Evolutionary conservation across 306 rosid species (phyloP), one percentile per base, ranked within the genome.

Genomic region (Vigna nakashimae): DNA sequence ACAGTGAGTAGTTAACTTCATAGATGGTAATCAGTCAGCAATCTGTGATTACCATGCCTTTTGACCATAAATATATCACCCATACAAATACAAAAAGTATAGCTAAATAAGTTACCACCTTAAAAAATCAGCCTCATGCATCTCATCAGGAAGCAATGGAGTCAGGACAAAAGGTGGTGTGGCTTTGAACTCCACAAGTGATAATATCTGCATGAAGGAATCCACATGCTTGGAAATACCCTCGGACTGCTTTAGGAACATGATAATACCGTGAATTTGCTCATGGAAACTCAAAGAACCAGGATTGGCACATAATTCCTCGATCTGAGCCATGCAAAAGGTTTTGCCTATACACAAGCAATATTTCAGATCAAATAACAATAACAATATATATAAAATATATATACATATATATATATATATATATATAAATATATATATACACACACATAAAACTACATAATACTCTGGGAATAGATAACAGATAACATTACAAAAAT

Each of bases 131-230:
- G 88, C 84, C 79, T 90, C 97, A 0, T 87, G 91, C 82, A 89
- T 83, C 83, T 90, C 94, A 76, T 91, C 91, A 58, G 96, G 88
- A 63, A 96, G 91, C 82, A 91, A 58, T 6, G 99, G 98, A 77
- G 85, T 87, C 83, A 92, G 79, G 73, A 90, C 89, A 71, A 85
- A 90, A 22, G 88, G 68, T 15, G 84, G 83, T 1, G 87, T 86
- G 75, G 90, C 97, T 82, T 90, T 83, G 77, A 82, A 79, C 85
- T 91, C 91, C 84, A 96, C 85, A 51, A 96, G 76, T 59, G 98
- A 89, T 70, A 96, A 75, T 90, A 91, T 90, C 87, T 93, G 99
- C 97, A 93, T 91, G 79, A 96, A 96, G 82, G 97, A 93, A 93
- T 96, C 98, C 71, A 93, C 87, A 62, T 85, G 89, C 91, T 89